Percentiles rank a stretch among this genome's conserved stretches.
phyloP scores from a whole-genome alignment of 345 rosid genomes.

The Eucalyptus cloeziana region DNA sequence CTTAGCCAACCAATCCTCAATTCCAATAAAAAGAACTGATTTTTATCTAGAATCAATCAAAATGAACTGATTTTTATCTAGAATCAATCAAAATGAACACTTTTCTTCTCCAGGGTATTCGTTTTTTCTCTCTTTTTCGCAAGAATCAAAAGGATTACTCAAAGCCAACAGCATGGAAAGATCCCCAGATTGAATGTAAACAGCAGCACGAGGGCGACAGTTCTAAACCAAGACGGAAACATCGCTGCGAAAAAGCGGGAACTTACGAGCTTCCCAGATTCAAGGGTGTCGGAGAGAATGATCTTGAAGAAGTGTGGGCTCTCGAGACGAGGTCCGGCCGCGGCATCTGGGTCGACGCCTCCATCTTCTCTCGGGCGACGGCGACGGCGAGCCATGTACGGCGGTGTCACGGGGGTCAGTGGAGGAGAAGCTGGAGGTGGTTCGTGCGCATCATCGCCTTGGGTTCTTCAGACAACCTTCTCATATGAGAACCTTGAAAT shows the following conservation, averaged over 20 bases:
- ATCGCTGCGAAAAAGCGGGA: not conserved
- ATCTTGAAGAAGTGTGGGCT: not conserved
- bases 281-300: not conserved
- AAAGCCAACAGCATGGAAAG: not conserved
- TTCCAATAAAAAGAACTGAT: no score
- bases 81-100: not conserved
- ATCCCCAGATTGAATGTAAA: not conserved
- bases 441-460: not conserved
- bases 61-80: not conserved
- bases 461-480: not conserved
- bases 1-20: no score
- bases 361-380: not conserved
- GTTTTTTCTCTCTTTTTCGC: rapidly evolving
- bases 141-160: not conserved
- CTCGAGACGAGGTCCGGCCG: not conserved
- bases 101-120: not conserved
- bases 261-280: not conserved
- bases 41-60: no score
- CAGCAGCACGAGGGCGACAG: not conserved
- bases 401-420: not conserved
- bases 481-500: not conserved
- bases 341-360: not conserved
- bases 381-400: not conserved
- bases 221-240: not conserved
- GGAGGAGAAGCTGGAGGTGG: not conserved